A percentile compares a stretch with the other conserved stretches of the same genome.
Conservation (phyloP, 352 stramenopile genomes). For the Phytophthora colocasiae region DNA sequence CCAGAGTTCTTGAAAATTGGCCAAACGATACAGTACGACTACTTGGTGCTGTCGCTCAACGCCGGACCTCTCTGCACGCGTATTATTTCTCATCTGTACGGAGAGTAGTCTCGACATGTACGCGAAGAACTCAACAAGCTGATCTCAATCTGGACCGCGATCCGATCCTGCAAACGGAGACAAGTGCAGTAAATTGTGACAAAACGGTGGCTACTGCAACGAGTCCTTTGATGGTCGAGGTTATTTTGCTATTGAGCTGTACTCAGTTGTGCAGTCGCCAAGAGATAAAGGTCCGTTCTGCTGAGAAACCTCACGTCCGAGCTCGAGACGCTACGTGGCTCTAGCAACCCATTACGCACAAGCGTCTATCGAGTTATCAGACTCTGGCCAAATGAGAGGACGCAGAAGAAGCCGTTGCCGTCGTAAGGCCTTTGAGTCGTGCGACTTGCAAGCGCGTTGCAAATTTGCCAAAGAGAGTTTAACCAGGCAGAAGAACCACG, state of each 20-base stretch:
- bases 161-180: constrained; percentile 14
- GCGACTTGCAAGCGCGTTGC: constrained; percentile 8
- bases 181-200: constrained; percentile 1
- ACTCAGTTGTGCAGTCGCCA: constrained; percentile 4
- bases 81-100: constrained; percentile 9
- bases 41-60: not conserved
- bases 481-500: constrained; percentile 6
- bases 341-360: constrained; percentile 34
- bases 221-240: constrained; percentile 21
- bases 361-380: constrained; percentile 23
- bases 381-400: constrained; percentile 4
- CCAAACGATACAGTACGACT: not conserved
- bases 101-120: constrained; percentile 20
- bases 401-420: constrained; percentile 18
- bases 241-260: not conserved
- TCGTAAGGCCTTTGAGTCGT: constrained; percentile 10
- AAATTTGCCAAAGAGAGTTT: constrained; percentile 13
- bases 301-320: not conserved
- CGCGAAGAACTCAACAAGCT: constrained; percentile 2
- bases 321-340: constrained; percentile 38
- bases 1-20: not conserved
- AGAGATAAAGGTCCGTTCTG: constrained; percentile 1
- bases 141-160: constrained; percentile 17
- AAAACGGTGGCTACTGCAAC: constrained; percentile 30
- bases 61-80: constrained; percentile 21